Base-by-base conservation (phyloP, 2,329 filamentous ascomycete species). In the Rutstroemia sp. region DNA sequence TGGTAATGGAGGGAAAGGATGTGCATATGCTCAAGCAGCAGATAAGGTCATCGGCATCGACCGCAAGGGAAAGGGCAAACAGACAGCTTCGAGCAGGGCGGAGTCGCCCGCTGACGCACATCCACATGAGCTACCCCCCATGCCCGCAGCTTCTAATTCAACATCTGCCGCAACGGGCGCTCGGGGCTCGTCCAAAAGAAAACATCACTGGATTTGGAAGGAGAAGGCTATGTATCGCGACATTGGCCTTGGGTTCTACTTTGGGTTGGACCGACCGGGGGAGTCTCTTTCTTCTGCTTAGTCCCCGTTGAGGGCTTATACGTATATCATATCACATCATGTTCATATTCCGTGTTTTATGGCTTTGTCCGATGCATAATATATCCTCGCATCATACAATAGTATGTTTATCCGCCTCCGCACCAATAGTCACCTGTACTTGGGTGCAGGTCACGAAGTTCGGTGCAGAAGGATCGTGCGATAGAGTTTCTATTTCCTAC, bases 141-240 rank as follows among this genome's bases (percentile, higher is more conserved):
- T 51, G 48, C 16, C 44, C 25, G 30, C n/a, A 51, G 37, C 16
- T 8, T 3, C 16, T 4, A 21, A 21, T 23, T 38, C n/a, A 34
- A n/a, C 25, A 45, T 34, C 27, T 52, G 25, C 34, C 5, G 37
- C 48, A 51, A 23, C 19, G 16, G 45, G 5, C 19, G 21, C 19
- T n/a, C 17, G 19, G 3, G 23, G 37, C 12, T 2, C 21, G 4
- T 39, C 27, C 12, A 4, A 41, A 19, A 30, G 23, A 10, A 17
- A 38, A 19, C 44, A 51, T 1, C 48, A 41, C 9, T 47, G 64
- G 65, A 59, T 58, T 4, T 61, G 62, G 58, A 58, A 45, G 21
- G 66, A 67, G 45, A 57, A 39, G 8, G 63, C 67, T 9, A 68
- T 68, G 67, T 66, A 67, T 54, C 56, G 42, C 44, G 62, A 61